Evolutionary conservation across 257 asterid genomes (phyloP).

Genomic region (Solanum neorickii): DNA sequence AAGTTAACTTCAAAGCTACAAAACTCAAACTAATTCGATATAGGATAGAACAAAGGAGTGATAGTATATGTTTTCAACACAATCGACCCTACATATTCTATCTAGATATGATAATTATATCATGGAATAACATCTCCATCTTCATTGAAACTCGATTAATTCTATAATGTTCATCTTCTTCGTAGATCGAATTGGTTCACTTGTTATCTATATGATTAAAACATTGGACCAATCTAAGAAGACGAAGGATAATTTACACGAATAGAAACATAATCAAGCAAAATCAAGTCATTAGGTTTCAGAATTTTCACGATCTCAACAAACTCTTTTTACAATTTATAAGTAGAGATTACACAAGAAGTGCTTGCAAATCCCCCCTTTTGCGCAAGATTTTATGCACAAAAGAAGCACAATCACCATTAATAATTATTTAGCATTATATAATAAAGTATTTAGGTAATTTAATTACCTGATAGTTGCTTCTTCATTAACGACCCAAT

Average conservation of each 20-base stretch:
- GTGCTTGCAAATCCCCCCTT: not conserved
- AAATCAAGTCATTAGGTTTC: not conserved
- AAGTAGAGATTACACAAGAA: not conserved
- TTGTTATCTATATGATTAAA: not conserved
- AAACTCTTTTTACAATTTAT: not conserved
- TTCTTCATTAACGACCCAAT: slow-evolving; percentile 15
- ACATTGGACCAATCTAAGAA: not conserved
- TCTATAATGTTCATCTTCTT: not conserved
- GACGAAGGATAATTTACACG: not conserved
- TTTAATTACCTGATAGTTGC: not conserved
- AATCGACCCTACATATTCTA: not conserved
- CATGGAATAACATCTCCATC: not conserved
- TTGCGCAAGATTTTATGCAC: not conserved
- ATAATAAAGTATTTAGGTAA: not conserved
- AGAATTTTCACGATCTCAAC: not conserved
- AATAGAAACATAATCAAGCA: not conserved
- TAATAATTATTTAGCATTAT: not conserved
- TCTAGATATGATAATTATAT: not conserved
- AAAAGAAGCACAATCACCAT: not conserved
- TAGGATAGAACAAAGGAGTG: not conserved
- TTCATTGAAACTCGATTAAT: not conserved
- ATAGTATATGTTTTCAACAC: not conserved
- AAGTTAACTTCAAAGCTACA: not conserved
- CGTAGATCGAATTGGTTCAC: not conserved
- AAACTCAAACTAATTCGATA: not conserved